A percentile compares a stretch with the other conserved stretches of the same genome.
Conservation (phyloP, 2,329 filamentous ascomycete genomes). For the Apiospora rasikravindrae region DNA sequence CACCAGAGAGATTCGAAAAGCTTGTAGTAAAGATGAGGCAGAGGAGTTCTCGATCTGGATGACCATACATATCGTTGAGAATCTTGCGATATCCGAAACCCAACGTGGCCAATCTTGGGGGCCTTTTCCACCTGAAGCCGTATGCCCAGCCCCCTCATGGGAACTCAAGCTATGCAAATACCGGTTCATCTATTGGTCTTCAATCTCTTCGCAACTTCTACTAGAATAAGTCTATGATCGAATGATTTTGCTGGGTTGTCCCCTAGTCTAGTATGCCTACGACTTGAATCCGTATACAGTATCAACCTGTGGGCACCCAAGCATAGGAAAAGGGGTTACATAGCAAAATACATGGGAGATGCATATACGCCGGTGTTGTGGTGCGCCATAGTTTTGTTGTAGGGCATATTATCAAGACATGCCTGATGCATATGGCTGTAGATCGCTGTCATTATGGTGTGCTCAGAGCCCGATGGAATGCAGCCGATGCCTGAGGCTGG, state of each 20-base stretch:
- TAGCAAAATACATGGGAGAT: neutral
- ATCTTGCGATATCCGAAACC: neutral
- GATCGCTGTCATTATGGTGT: neutral
- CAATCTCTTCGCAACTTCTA: neutral
- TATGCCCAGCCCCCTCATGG: neutral
- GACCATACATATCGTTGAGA: neutral
- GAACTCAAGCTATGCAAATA: too few relatives aligned
- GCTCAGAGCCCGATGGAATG: neutral
- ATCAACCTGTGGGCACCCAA: neutral
- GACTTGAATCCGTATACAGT: neutral
- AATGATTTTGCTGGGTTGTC: neutral
- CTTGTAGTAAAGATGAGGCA: neutral
- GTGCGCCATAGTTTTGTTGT: neutral
- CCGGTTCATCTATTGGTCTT: neutral
- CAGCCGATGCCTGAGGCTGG: neutral
- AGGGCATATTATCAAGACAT: neutral
- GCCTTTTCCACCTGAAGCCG: too few relatives aligned
- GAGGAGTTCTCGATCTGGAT: neutral
- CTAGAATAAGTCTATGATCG: neutral
- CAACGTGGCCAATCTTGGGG: neutral
- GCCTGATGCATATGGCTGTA: neutral
- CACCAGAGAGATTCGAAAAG: neutral
- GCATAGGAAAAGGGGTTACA: neutral
- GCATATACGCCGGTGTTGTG: neutral
- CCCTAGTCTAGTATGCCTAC: neutral